These are phyloP conservation scores for Harringtonia lauricola DNA, from an alignment of 2,329 filamentous ascomycete species.

Conservation along the genomic window DNA sequence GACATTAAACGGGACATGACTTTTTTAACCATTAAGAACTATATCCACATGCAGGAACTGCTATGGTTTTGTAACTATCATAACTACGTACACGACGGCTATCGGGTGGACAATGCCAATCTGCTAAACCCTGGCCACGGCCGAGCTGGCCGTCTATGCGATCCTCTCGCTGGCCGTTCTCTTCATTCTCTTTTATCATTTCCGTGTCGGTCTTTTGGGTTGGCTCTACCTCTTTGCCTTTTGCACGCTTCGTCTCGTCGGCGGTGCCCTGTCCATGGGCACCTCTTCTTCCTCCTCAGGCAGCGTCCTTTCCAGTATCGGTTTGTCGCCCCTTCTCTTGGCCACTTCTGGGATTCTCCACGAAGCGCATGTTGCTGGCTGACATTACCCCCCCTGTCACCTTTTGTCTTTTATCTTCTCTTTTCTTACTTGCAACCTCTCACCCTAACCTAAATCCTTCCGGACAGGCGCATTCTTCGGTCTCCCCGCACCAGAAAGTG, in stretches of 20 bases:
- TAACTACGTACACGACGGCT: slow-evolving; percentile 3
- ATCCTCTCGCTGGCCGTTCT: neutral
- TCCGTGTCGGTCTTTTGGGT: neutral
- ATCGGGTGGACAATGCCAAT: slow-evolving; percentile 4
- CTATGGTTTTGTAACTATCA: slow-evolving; percentile 8
- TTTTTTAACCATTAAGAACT: slow-evolving; percentile 8
- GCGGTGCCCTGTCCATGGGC: neutral
- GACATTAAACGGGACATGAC: slow-evolving; percentile 2
- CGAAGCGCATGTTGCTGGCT: neutral
- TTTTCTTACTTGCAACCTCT: too few species aligned
- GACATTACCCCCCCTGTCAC: too few species aligned
- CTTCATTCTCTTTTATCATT: neutral
- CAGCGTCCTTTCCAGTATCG: neutral
- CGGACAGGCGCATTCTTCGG: neutral
- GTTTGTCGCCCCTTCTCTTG: neutral
- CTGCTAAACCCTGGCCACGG: slow-evolving; percentile 1
- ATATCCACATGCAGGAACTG: slow-evolving; percentile 3
- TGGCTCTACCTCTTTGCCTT: neutral
- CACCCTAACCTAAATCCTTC: too few species aligned
- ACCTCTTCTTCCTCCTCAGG: neutral
- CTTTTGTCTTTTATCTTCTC: too few species aligned
- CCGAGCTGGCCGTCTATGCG: neutral
- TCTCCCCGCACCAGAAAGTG: neutral
- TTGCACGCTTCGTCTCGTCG: neutral
- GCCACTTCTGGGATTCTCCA: neutral